Evolutionary conservation across 305 asterid species (phyloP), one percentile per base, ranked within the genome.

Genomic region (Ajuga reptans): DNA sequence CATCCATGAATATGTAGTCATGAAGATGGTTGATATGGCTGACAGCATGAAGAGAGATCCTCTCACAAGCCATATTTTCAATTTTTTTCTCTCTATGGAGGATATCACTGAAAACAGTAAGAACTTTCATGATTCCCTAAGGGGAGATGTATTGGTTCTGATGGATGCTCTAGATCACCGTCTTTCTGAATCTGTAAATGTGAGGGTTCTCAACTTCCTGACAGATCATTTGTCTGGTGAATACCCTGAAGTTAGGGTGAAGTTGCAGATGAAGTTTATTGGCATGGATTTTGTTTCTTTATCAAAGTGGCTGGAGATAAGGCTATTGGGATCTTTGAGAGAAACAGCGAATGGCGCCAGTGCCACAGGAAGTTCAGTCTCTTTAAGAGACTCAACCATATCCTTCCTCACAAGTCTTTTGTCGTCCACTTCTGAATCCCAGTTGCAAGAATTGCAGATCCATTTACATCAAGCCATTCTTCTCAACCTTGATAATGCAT

Each of bases 391-490:
- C 76, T 75, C 95, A 34, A 80, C 99, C 47, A 82, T 85, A 87
- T 84, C 82, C 68, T 89, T 94, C 43, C 79, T 94, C 57, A 71
- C 76, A 57, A 82, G 92, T 81, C 86, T 94, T 37, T 49, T 88
- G 80, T 46, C 87, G 9, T 73, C 91, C 49, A 49, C 79, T 55
- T 73, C 82, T 62, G 94, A 83, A 72, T 53, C 47, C 57, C 82
- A 77, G 57, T 77, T 79, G 43, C 82, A 77, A 76, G 95, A 89
- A 77, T 82, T 91, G 31, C 88, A 79, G 43, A 77, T 56, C 60
- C 97, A 86, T 84, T 68, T 94, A 59, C 86, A 87, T 80, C 83
- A 87, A 78, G 91, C 97, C 43, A 65, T 86, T 89, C 88, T 91
- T 68, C 78, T 81, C 78, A 82, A 92, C 68, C 95, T 94, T 50